Base-by-base conservation (phyloP, 2,329 filamentous ascomycete species). In the Hymenotorrendiella dingleyae region DNA sequence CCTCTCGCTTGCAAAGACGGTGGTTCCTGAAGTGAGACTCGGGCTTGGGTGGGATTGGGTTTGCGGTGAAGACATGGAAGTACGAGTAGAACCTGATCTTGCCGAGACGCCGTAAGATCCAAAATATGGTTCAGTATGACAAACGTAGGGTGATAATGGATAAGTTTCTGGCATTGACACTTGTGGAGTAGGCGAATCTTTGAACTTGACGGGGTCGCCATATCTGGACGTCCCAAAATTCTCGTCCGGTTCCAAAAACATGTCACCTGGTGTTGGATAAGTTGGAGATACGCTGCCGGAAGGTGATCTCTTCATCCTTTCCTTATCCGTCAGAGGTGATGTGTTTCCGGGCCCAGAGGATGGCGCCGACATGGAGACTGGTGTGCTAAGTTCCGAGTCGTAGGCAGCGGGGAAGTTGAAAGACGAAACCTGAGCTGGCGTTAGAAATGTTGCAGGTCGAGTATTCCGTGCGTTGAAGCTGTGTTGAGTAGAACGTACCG, bases 361-460 rank as follows among this genome's bases (percentile, higher is more conserved):
- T 33, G 54, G 53, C 24, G 40, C 49, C 6, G 53, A 47, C 42
- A 54, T 47, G 6, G 57, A 52, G 10, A 59, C 42, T 4, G 58
- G 58, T 8, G 58, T 59, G 10, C 52, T 46, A 9, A 60, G 47
- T 30, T 49, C 46, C 5, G 50, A 50, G 33, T 56, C 57, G 48
- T 54, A 60, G 2, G 46, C 35, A 2, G 47, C 46, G 12, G 57
- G 56, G 27, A 58, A 36, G 34, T 60, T 58, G 39, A 59, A 60
- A 3, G 56, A 60, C 3, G 57, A 58, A 24, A 56, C 56, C 56
- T 60, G 40, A 20, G 39, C 34, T 20, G 14, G 36, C 21, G 36
- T 50, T 41, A 54, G 47, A 48, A 30, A 34, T 6, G 24, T 17
- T 32, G 32, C 20, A 24, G 17, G 12, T 16, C 16, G 14, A 26